Conservation (phyloP, 192 early-diverging fungal genomes). For the Entomortierella beljakovae region DNA sequence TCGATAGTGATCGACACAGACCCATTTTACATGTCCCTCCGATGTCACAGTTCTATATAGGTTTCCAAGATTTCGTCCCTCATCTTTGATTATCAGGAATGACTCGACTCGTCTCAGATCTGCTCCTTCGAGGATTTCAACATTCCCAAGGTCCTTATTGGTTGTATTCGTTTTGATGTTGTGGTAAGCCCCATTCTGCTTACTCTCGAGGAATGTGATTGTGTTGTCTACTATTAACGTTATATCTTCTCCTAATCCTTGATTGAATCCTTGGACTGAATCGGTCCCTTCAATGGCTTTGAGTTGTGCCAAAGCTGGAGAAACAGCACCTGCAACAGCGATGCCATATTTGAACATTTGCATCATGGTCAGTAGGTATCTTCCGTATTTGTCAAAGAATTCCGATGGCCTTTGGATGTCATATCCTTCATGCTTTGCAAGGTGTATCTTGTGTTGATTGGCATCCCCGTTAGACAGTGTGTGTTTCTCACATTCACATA, state of each 20-base stretch:
- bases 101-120: slow-evolving; percentile 5
- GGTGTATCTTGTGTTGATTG: slow-evolving; percentile 3
- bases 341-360: slow-evolving; percentile 4
- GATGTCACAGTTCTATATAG: slow-evolving; percentile 1
- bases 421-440: slow-evolving; percentile 18
- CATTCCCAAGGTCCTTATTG: not conserved
- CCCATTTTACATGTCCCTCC: slow-evolving; percentile 23
- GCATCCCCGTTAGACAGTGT: not conserved
- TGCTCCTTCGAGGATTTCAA: slow-evolving; percentile 1
- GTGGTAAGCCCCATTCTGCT: not conserved
- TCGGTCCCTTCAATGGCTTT: not conserved
- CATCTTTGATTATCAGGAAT: not conserved
- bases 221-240: not conserved
- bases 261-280: not conserved
- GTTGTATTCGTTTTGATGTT: not conserved
- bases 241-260: not conserved
- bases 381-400: slow-evolving; percentile 10
- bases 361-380: not conserved
- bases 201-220: not conserved
- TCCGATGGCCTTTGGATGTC: slow-evolving; percentile 7
- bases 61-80: not conserved
- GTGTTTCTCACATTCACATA: slow-evolving; percentile 19
- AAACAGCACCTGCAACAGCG: not conserved
- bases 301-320: not conserved
- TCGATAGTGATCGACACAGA: slow-evolving; percentile 13